phyloP scores from a whole-genome alignment of 1,139 yeast genomes.

The Kodamaea alishanica region DNA sequence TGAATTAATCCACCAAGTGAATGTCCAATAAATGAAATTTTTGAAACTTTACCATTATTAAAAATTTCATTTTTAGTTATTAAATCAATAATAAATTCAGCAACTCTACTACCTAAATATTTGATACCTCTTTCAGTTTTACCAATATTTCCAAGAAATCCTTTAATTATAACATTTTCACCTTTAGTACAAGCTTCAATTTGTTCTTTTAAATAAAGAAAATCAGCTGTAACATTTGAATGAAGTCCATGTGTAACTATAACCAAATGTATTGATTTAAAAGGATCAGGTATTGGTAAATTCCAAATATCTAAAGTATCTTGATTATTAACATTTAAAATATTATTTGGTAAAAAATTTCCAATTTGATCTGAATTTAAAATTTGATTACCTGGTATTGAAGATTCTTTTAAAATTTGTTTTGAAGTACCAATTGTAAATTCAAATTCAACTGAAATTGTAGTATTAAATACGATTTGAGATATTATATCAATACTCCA shows the following conservation, averaged over 20 bases:
- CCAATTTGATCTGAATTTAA: constrained; percentile 32
- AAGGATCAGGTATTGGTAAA: constrained; percentile 42
- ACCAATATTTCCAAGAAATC: constrained; percentile 80
- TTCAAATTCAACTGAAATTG: constrained; percentile 70
- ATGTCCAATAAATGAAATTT: constrained; percentile 86
- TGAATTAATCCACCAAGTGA: constrained; percentile 91
- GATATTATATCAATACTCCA: constrained; percentile 89
- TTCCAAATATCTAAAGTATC: constrained; percentile 79
- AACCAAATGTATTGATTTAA: constrained; percentile 64
- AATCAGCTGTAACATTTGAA: constrained; percentile 84
- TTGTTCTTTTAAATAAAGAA: constrained; percentile 80
- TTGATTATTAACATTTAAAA: constrained; percentile 42
- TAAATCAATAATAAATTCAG: constrained; percentile 66
- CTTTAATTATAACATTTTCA: constrained; percentile 68
- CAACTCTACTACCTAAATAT: constrained; percentile 79
- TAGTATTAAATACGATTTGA: constrained; percentile 73
- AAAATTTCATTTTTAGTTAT: constrained; percentile 38
- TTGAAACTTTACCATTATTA: constrained; percentile 38
- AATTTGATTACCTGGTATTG: constrained; percentile 26
- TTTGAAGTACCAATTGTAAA: constrained; percentile 54
- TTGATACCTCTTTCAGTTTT: constrained; percentile 89
- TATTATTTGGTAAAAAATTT: constrained; percentile 19
- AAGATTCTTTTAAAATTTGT: constrained; percentile 39
- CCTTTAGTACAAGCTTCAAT: constrained; percentile 58
- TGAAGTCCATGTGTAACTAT: constrained; percentile 88